Percentiles rank a stretch among this genome's conserved stretches.
phyloP scores from a whole-genome alignment of 176 grass and related monocot species.

The Miscanthus lutarioriparius region DNA sequence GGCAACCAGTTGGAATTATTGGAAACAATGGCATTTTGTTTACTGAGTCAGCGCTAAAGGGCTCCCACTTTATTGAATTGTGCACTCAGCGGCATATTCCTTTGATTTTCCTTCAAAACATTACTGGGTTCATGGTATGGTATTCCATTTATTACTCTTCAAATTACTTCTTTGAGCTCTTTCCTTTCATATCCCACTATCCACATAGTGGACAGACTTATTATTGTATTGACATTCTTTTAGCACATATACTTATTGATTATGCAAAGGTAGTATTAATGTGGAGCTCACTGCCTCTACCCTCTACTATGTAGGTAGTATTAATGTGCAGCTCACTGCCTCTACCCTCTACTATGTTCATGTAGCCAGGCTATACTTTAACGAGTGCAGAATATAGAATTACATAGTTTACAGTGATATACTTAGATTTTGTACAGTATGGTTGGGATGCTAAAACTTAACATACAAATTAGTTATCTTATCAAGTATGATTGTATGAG shows the following conservation, averaged over 20 bases:
- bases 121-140: slow-evolving; percentile 97
- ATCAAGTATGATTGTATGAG: not conserved
- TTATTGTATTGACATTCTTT: not conserved
- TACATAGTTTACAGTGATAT: not conserved
- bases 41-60: slow-evolving; percentile 89
- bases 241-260: not conserved
- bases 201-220: not conserved
- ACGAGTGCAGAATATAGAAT: not conserved
- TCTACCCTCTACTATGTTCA: not conserved
- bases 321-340: not conserved
- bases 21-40: slow-evolving; percentile 99
- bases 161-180: not conserved
- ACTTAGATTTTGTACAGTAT: not conserved
- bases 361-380: not conserved
- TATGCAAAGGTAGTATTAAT: not conserved
- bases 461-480: slow-evolving; percentile 2
- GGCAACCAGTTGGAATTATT: slow-evolving; percentile 90
- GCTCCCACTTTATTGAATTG: slow-evolving; percentile 93
- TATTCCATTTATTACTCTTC: slow-evolving; percentile 8
- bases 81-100: slow-evolving; percentile 96
- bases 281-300: not conserved
- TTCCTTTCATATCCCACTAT: not conserved
- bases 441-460: not conserved
- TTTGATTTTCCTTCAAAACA: slow-evolving; percentile 99
- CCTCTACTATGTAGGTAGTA: not conserved